Evolutionary conservation across 2,329 filamentous ascomycete genomes (phyloP), one percentile per base, ranked within the genome.

Genomic region (Lasiodiplodia theobromae): DNA sequence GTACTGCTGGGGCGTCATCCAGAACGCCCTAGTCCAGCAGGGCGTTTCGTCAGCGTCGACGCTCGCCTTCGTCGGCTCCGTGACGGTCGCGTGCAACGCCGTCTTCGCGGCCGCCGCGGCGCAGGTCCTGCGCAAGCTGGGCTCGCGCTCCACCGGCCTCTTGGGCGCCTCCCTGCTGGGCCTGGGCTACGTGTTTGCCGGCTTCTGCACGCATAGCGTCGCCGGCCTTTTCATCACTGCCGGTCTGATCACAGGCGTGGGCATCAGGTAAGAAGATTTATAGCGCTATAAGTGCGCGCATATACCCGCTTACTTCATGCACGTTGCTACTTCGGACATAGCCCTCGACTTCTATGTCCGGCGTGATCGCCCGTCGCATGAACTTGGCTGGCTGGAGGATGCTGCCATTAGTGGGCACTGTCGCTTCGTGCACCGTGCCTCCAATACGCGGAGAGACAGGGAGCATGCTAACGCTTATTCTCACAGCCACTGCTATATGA

Each of bases 1-100:
- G 8, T 88, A 88, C 73, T 83, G 82, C 70, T 90, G 88, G 87
- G 88, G 88, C 28, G 82, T 91, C 0, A 78, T 89, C 57, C 88
- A 91, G 75, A 81, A 82, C 4, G 87, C 84, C 0, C 81, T 90
- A 1, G 83, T 88, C 3, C 77, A 84, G 40, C 77, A 83, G 11
- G 79, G 80, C 0, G 76, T 88, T 0, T 82, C 82, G 0, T 81
- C 82, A 0, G 80, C 86, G 0, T 84, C 84, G 0, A 87, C 85
- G 0, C 78, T 90, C 25, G 84, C 86, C 2, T 90, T 89, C 70
- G 85, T 90, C 2, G 88, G 87, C 2, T 86, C 84, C 0, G 72
- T 89, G 14, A 80, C 82, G 10, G 78, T 84, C 1, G 82, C 85
- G 0, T 81, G 84, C 67, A 83, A 87, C 40, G 84, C 85, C 0